These are phyloP conservation scores for Leccinum olivaceopallidum DNA, from an alignment of 768 basidiomycete genomes.

Conservation along the genomic window DNA sequence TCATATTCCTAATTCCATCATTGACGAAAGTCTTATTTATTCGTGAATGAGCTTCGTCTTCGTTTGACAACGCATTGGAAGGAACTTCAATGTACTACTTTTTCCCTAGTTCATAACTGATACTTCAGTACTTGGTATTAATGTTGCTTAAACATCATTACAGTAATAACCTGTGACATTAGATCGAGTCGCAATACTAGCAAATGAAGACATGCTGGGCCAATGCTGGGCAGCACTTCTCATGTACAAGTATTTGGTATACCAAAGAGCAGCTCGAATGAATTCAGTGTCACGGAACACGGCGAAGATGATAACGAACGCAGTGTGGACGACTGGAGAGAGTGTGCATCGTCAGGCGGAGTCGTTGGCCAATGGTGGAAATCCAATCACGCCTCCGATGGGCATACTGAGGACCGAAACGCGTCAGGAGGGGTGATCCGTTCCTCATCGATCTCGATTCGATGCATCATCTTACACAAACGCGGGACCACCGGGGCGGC, in stretches of 20 bases:
- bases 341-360: too few relatives aligned
- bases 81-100: slow-evolving; percentile 33
- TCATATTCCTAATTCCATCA: slow-evolving; percentile 10
- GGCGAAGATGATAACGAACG: not conserved
- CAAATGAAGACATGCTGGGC: not conserved
- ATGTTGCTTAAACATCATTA: slow-evolving; percentile 35
- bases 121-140: slow-evolving; percentile 25
- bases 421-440: not conserved
- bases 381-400: not conserved
- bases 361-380: not conserved
- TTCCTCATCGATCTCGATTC: not conserved
- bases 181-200: not conserved
- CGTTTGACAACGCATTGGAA: slow-evolving; percentile 24
- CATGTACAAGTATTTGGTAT: too few relatives aligned
- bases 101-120: slow-evolving; percentile 23
- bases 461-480: not conserved
- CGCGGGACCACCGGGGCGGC: not conserved
- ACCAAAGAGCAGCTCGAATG: not conserved
- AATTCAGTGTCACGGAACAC: not conserved
- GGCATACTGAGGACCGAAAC: not conserved
- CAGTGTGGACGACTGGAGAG: not conserved
- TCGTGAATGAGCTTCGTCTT: slow-evolving; percentile 18
- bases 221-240: not conserved
- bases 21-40: slow-evolving; percentile 17
- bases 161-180: slow-evolving; percentile 25